Evolutionary conservation across 805 yeast species (phyloP).

Genomic region (Phaffomyces thermotolerans): DNA sequence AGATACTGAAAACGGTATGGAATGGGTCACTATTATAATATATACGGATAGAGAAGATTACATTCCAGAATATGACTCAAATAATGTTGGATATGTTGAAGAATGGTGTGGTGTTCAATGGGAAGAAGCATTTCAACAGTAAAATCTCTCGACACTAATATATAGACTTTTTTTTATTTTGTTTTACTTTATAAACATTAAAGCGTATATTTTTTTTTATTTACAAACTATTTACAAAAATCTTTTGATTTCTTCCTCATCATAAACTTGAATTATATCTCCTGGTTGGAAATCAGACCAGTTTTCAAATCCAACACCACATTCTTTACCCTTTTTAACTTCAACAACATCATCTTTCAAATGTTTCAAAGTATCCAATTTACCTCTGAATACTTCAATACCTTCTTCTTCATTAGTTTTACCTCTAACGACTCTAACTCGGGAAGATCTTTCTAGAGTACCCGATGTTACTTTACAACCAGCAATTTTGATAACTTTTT

Average conservation of each 20-base stretch:
- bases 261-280: slow-evolving; percentile 68
- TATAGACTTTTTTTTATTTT: not conserved
- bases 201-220: not conserved
- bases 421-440: slow-evolving; percentile 47
- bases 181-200: not conserved
- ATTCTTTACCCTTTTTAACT: slow-evolving; percentile 80
- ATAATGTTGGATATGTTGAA: slow-evolving; percentile 71
- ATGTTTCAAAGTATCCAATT: slow-evolving; percentile 66
- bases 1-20: slow-evolving; percentile 69
- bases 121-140: slow-evolving; percentile 40
- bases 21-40: slow-evolving; percentile 92
- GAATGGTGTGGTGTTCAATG: slow-evolving; percentile 85
- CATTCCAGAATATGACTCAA: slow-evolving; percentile 47
- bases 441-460: slow-evolving; percentile 48
- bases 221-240: slow-evolving; percentile 25
- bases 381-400: slow-evolving; percentile 48
- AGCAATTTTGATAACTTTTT: slow-evolving; percentile 58
- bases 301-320: slow-evolving; percentile 69
- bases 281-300: slow-evolving; percentile 71
- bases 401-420: slow-evolving; percentile 20
- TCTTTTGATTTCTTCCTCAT: slow-evolving; percentile 53
- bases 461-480: slow-evolving; percentile 83
- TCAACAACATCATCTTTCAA: slow-evolving; percentile 73
- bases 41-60: slow-evolving; percentile 69
- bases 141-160: not conserved